phyloP scores from a whole-genome alignment of 805 yeast species.

The Zygotorulaspora danielsina region DNA sequence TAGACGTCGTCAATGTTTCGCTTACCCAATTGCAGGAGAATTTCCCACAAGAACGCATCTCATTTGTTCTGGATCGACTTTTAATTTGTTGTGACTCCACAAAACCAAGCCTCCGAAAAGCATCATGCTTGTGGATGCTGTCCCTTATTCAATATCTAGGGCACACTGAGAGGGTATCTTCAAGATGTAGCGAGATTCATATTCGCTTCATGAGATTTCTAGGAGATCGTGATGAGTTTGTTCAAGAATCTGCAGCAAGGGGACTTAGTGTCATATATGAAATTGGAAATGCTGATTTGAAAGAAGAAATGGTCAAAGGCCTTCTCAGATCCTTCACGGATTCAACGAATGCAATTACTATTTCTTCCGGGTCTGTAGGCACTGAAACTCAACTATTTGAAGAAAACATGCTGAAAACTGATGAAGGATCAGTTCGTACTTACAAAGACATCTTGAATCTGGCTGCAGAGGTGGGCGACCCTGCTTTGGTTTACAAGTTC shows the following conservation, averaged over 20 bases:
- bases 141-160: conserved; percentile 75
- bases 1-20: conserved; percentile 49
- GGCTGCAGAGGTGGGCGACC: conserved; percentile 95
- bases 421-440: conserved; percentile 83
- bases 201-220: conserved; percentile 70
- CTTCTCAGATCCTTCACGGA: conserved; percentile 76
- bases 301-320: conserved; percentile 68
- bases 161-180: conserved; percentile 39
- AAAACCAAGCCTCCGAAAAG: conserved; percentile 68
- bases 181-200: conserved; percentile 59
- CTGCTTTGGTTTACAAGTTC: conserved; percentile 86
- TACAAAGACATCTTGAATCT: conserved; percentile 82
- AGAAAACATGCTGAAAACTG: conserved; percentile 72
- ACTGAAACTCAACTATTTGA: conserved; percentile 83
- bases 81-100: conserved; percentile 55
- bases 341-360: conserved; percentile 40
- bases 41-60: conserved; percentile 21
- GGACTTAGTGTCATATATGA: conserved; percentile 83
- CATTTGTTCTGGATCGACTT: conserved; percentile 43
- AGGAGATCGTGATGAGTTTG: conserved; percentile 74
- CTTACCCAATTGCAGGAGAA: conserved; percentile 6
- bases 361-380: conserved; percentile 63
- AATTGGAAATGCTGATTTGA: conserved; percentile 59
- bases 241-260: conserved; percentile 90
- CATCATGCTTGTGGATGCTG: conserved; percentile 81